Conservation (phyloP, 371 early-diverging fungal species). For the Actinomucor elegans region DNA sequence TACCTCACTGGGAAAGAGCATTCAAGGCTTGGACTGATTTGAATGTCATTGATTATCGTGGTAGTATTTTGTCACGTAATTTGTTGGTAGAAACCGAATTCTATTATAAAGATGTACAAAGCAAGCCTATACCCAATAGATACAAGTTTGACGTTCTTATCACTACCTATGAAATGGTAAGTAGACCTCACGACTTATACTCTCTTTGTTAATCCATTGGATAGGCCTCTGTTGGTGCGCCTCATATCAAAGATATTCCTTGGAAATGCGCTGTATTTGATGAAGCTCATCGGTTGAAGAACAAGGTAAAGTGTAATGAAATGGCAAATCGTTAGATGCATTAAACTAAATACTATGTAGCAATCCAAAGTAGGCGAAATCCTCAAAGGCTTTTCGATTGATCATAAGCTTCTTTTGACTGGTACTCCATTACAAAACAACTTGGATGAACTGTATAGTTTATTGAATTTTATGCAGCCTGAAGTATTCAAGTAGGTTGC, state of each 20-base stretch:
- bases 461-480: slow-evolving; percentile 93
- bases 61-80: slow-evolving; percentile 47
- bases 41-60: slow-evolving; percentile 73
- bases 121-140: slow-evolving; percentile 39
- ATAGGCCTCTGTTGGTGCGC: slow-evolving; percentile 53
- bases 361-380: slow-evolving; percentile 53
- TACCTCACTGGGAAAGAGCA: slow-evolving; percentile 74
- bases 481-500: slow-evolving; percentile 54
- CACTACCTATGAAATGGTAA: slow-evolving; percentile 88
- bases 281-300: slow-evolving; percentile 97
- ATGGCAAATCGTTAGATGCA: no score
- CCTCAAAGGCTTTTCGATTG: slow-evolving; percentile 41
- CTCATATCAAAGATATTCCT: slow-evolving; percentile 74
- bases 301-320: no score
- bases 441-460: slow-evolving; percentile 87
- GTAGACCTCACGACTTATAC: no score
- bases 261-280: slow-evolving; percentile 92
- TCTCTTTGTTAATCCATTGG: no score
- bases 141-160: slow-evolving; percentile 83
- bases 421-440: slow-evolving; percentile 93
- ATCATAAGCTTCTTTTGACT: slow-evolving; percentile 48
- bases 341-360: no score
- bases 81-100: slow-evolving; percentile 69
- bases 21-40: slow-evolving; percentile 74
- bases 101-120: slow-evolving; percentile 58